Conservation (phyloP, 108 stramenopile genomes). For the Cyclotella distinguenda region DNA sequence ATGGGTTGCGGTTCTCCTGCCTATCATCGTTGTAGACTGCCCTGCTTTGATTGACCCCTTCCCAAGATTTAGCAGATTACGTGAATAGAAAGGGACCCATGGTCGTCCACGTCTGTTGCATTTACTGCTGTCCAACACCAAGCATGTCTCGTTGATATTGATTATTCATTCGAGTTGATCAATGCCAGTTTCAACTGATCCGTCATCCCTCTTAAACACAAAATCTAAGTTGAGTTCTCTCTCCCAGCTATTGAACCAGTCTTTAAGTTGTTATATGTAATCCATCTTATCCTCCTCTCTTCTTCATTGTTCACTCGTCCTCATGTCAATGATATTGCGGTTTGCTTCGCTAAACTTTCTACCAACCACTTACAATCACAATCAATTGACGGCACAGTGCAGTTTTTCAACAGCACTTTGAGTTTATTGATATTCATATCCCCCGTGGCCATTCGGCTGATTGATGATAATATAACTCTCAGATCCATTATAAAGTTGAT, state of each 20-base stretch:
- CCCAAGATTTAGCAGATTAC: conserved; percentile 6
- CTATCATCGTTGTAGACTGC: conserved; percentile 6
- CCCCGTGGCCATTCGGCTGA: not conserved
- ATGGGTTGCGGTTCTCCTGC: conserved; percentile 10
- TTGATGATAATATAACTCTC: not conserved
- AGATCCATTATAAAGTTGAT: not conserved
- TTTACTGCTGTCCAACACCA: conserved; percentile 12
- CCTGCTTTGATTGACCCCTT: conserved; percentile 1
- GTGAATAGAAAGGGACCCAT: conserved; percentile 6
- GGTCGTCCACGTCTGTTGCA: conserved; percentile 14
- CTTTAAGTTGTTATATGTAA: conserved; percentile 11
- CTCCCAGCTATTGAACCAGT: conserved; percentile 19
- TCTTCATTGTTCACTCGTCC: conserved; percentile 1
- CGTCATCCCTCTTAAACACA: not conserved
- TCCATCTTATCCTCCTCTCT: conserved; percentile 7
- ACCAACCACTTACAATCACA: not conserved
- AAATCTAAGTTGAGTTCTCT: conserved; percentile 11
- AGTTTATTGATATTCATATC: not conserved
- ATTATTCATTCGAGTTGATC: conserved; percentile 14
- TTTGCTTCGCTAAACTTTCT: not conserved
- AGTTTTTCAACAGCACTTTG: not conserved
- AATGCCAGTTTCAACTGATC: not conserved
- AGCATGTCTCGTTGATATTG: conserved; percentile 14
- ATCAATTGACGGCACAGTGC: not conserved
- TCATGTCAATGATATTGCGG: not conserved